Evolutionary conservation across 1,139 yeast species (phyloP).

Genomic region (Suhomyces bolitotheri): DNA sequence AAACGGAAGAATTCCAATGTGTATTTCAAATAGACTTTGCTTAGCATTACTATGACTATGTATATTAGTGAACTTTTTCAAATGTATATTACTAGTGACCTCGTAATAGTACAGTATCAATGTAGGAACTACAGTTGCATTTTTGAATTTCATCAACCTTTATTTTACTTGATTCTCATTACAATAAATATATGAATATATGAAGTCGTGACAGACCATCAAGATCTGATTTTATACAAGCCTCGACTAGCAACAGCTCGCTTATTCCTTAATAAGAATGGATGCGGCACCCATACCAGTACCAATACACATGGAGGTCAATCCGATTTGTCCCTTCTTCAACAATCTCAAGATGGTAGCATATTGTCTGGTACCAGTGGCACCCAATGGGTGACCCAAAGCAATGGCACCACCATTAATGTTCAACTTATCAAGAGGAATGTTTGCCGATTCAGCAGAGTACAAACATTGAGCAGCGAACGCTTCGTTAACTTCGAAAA

Average conservation of each 20-base stretch:
- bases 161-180: neutral
- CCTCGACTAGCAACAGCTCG: slow-evolving; percentile 6
- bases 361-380: slow-evolving; percentile 93
- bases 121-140: no score
- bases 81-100: no score
- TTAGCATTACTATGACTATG: neutral
- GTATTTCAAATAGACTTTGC: slow-evolving; percentile 15
- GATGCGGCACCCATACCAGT: slow-evolving; percentile 99
- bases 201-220: slow-evolving; percentile 1
- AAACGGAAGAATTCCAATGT: slow-evolving; percentile 21
- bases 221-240: slow-evolving; percentile 3
- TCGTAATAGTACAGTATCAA: no score
- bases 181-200: no score
- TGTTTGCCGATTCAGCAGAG: slow-evolving; percentile 64
- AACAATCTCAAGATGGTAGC: slow-evolving; percentile 85
- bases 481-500: slow-evolving; percentile 92
- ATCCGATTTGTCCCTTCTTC: slow-evolving; percentile 78
- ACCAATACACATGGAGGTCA: slow-evolving; percentile 96
- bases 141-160: no score
- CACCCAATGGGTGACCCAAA: slow-evolving; percentile 92
- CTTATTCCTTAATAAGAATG: slow-evolving; percentile 68
- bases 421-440: slow-evolving; percentile 74
- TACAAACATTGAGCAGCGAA: slow-evolving; percentile 92
- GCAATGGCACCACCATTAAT: slow-evolving; percentile 97
- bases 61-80: neutral